These are phyloP conservation scores for Apophysomyces trapeziformis DNA, from an alignment of 371 early-diverging fungal species.

Conservation along the genomic window DNA sequence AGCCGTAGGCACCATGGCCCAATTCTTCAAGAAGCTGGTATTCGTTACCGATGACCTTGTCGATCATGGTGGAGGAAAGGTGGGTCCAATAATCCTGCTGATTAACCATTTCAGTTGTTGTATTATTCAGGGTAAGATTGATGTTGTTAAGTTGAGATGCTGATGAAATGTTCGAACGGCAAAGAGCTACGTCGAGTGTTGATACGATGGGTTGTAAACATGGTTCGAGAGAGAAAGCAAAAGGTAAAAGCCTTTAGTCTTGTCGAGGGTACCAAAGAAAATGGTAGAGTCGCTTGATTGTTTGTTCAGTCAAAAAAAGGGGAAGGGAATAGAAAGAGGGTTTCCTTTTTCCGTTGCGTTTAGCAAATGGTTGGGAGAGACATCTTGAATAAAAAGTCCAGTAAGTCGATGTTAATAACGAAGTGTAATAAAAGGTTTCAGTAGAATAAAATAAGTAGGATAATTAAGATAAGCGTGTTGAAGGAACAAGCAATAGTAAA, in stretches of 20 bases:
- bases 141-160: slow-evolving; percentile 6
- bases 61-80: slow-evolving; percentile 22
- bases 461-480: no score
- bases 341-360: slow-evolving; percentile 1
- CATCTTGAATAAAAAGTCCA: neutral
- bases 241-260: neutral
- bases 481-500: neutral
- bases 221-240: neutral
- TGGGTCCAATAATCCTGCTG: slow-evolving; percentile 26
- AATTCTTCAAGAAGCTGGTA: slow-evolving; percentile 57
- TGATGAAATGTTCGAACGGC: slow-evolving; percentile 10
- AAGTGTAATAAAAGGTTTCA: neutral
- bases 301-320: slow-evolving; percentile 10
- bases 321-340: neutral
- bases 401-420: neutral
- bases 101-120: slow-evolving; percentile 14
- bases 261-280: slow-evolving; percentile 7
- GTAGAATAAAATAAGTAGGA: neutral
- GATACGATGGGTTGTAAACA: slow-evolving; percentile 3
- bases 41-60: slow-evolving; percentile 35
- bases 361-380: slow-evolving; percentile 1
- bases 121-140: neutral
- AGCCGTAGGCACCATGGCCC: slow-evolving; percentile 64
- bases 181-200: slow-evolving; percentile 11
- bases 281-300: slow-evolving; percentile 8